A percentile compares a stretch with the other conserved stretches of the same genome.
Evolutionary conservation across 108 stramenopile genomes (phyloP).

Genomic region (Skeletonema potamos): DNA sequence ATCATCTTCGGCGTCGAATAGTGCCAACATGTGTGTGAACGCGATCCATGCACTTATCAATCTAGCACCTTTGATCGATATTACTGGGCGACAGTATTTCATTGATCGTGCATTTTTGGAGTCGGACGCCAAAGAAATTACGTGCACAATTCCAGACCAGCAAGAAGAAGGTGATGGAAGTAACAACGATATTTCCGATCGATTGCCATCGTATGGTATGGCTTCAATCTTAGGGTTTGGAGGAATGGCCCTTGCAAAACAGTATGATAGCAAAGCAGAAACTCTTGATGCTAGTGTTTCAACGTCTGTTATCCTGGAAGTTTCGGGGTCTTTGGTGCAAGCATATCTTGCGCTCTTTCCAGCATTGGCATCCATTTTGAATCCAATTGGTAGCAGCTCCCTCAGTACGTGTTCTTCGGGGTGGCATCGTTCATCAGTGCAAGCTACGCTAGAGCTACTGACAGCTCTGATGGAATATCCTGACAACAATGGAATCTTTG

Average conservation of each 20-base stretch:
- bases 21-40: conserved; percentile 54
- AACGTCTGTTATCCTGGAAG: conserved; percentile 24
- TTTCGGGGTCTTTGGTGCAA: conserved; percentile 24
- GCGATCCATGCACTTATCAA: conserved; percentile 66
- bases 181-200: conserved; percentile 51
- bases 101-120: conserved; percentile 72
- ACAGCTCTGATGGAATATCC: conserved; percentile 47
- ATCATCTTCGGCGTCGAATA: conserved; percentile 28
- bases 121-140: conserved; percentile 37
- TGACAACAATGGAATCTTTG: conserved; percentile 59
- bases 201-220: conserved; percentile 47
- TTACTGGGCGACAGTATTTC: conserved; percentile 70
- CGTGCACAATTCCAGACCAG: conserved; percentile 38
- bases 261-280: conserved; percentile 56
- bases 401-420: conserved; percentile 33
- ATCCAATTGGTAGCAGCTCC: conserved; percentile 40
- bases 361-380: conserved; percentile 28
- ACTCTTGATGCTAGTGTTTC: conserved; percentile 28
- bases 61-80: conserved; percentile 69
- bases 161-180: conserved; percentile 27
- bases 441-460: conserved; percentile 37
- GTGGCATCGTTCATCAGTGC: conserved; percentile 47
- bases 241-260: conserved; percentile 71
- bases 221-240: conserved; percentile 64
- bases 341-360: conserved; percentile 40